Evolutionary conservation across 768 basidiomycete genomes (phyloP).

Genomic region (Hygrocybe punicea): DNA sequence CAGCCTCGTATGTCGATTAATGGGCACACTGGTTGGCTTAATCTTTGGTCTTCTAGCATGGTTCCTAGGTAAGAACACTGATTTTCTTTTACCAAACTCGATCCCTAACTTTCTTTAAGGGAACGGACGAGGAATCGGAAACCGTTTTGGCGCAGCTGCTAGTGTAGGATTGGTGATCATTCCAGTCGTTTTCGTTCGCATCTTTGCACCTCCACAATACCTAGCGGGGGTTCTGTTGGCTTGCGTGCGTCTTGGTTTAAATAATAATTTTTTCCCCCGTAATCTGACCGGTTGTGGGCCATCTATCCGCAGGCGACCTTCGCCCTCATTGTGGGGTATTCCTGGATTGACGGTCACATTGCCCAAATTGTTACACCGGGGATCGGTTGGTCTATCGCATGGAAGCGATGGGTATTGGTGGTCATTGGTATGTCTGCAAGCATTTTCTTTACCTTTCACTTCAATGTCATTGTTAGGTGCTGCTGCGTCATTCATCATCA

Average conservation of each 20-base stretch:
- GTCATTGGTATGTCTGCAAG: constrained; percentile 39
- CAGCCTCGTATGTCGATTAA: constrained; percentile 42
- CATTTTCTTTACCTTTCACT: background rate
- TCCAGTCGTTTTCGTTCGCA: constrained; percentile 47
- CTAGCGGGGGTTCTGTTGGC: constrained; percentile 38
- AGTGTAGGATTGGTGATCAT: constrained; percentile 37
- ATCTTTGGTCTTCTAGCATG: constrained; percentile 46
- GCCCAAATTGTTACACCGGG: constrained; percentile 46
- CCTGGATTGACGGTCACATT: constrained; percentile 55
- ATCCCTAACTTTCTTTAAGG: constrained; percentile 19
- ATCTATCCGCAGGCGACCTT: constrained; percentile 35
- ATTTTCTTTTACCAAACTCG: background rate
- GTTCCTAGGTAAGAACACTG: constrained; percentile 40
- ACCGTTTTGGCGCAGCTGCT: constrained; percentile 42
- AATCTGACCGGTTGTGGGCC: background rate
- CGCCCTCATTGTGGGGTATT: constrained; percentile 49
- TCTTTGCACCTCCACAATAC: constrained; percentile 43
- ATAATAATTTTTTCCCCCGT: background rate
- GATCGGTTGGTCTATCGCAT: constrained; percentile 50
- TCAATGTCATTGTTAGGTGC: constrained; percentile 32
- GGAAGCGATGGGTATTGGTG: constrained; percentile 50
- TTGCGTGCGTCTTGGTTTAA: constrained; percentile 28
- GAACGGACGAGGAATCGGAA: constrained; percentile 46
- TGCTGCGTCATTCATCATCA: constrained; percentile 50
- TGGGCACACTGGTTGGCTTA: constrained; percentile 45